Conservation (phyloP, 148 eudicot species). For the Rhododendron mucronatum region DNA sequence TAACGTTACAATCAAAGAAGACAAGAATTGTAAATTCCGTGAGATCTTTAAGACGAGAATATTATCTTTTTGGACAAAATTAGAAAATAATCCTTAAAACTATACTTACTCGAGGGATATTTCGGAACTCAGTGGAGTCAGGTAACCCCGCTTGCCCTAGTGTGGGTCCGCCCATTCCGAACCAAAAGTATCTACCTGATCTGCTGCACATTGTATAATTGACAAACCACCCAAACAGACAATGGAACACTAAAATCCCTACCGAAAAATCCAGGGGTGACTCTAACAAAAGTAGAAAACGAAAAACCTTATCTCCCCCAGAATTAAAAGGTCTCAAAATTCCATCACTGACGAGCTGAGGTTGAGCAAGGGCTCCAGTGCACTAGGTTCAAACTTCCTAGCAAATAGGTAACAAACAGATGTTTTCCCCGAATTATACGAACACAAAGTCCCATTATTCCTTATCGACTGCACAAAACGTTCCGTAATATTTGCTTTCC, state of each 20-base stretch:
- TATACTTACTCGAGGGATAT: no score
- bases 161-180: no score
- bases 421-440: neutral
- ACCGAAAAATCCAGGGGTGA: neutral
- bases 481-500: neutral
- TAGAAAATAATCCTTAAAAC: no score
- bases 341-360: neutral
- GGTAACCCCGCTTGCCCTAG: no score
- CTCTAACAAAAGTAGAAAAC: neutral
- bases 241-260: neutral
- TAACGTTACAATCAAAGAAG: no score
- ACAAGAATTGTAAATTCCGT: no score
- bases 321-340: neutral
- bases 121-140: no score
- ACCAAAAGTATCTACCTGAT: neutral
- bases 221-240: neutral
- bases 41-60: no score
- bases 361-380: neutral
- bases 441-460: neutral
- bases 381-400: constrained; percentile 1
- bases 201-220: neutral
- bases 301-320: neutral
- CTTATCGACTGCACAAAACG: neutral
- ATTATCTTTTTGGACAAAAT: no score
- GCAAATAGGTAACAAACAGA: neutral